phyloP scores from a whole-genome alignment of 2,329 filamentous ascomycete genomes.

The Exophiala xenobiotica region DNA sequence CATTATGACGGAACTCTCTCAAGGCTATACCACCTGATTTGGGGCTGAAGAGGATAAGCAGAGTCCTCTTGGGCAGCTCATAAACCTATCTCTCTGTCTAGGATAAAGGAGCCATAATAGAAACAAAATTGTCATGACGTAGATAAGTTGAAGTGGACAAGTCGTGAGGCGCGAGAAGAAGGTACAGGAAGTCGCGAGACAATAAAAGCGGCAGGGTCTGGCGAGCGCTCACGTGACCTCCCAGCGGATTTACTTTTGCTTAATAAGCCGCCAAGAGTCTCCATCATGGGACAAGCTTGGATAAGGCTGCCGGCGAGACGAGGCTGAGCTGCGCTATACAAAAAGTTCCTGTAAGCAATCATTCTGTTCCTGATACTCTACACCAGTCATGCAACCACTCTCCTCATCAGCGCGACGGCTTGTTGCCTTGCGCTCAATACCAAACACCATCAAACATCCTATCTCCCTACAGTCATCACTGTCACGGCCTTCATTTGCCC shows the following conservation, averaged over 20 bases:
- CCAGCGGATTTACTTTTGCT: no score
- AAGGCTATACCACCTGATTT: slow-evolving; percentile 8
- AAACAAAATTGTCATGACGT: no score
- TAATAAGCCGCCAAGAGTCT: no score
- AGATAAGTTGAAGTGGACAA: no score
- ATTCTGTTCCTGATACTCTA: not conserved
- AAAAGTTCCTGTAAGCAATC: not conserved
- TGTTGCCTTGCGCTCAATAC: not conserved
- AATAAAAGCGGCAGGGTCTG: no score
- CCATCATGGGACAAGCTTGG: not conserved
- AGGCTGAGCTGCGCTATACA: not conserved
- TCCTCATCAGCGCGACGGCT: not conserved
- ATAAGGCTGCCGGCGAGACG: not conserved
- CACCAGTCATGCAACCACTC: slow-evolving; percentile 12
- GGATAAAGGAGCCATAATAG: no score
- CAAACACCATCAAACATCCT: not conserved
- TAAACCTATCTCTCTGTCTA: no score
- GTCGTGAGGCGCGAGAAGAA: no score
- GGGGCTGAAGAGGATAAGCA: no score
- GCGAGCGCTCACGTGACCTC: no score
- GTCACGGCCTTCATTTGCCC: slow-evolving; percentile 3
- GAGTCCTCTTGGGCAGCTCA: no score
- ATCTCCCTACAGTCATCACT: slow-evolving; percentile 7
- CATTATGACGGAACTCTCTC: slow-evolving; percentile 7
- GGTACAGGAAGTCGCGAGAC: no score